These are phyloP conservation scores for Datisca glomerata DNA, from an alignment of 306 rosid genomes.

Conservation along the genomic window DNA sequence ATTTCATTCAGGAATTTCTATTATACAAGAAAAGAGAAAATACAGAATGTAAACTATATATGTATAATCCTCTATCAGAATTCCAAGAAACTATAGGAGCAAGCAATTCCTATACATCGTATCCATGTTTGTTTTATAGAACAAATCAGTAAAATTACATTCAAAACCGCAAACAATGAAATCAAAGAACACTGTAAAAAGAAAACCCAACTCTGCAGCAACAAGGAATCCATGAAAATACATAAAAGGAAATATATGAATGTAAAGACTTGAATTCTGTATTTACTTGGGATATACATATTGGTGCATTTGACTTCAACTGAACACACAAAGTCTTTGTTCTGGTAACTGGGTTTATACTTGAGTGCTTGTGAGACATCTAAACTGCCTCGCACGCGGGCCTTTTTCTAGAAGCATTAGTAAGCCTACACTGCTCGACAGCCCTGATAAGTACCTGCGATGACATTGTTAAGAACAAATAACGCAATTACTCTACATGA, in stretches of 20 bases:
- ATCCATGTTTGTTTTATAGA: conserved; percentile 30
- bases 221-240: conserved; percentile 33
- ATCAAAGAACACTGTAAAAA: conserved; percentile 38
- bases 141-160: conserved; percentile 35
- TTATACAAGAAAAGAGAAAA: conserved; percentile 1
- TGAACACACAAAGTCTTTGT: conserved; percentile 14
- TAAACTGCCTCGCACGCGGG: conserved; percentile 46
- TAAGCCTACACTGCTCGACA: conserved; percentile 54
- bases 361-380: conserved; percentile 74
- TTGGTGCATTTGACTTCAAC: conserved; percentile 15
- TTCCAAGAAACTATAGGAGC: conserved; percentile 18
- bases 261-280: too few relatives aligned
- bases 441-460: conserved; percentile 58
- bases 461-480: conserved; percentile 8
- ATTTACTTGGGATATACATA: too few relatives aligned
- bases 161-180: conserved; percentile 29
- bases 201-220: conserved; percentile 28
- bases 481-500: background rate
- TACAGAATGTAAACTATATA: background rate
- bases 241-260: too few relatives aligned
- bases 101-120: conserved; percentile 14
- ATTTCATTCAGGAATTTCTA: conserved; percentile 5
- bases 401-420: conserved; percentile 65
- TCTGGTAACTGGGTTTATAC: conserved; percentile 21
- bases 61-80: conserved; percentile 22